These are phyloP conservation scores for Filosporella fistucella DNA, from an alignment of 495 filamentous ascomycete genomes.

Conservation along the genomic window DNA sequence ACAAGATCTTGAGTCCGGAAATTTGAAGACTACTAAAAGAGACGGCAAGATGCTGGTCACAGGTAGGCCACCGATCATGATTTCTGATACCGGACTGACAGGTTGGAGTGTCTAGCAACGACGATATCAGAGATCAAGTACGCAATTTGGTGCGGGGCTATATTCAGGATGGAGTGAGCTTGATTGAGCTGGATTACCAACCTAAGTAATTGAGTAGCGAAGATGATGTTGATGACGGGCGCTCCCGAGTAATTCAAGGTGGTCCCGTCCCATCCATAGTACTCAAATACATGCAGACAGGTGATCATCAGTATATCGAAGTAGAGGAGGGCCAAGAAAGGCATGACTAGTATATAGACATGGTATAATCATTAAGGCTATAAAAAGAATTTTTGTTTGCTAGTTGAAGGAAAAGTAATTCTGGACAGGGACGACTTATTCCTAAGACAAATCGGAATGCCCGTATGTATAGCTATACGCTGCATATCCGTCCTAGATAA, in stretches of 20 bases:
- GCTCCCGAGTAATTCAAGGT: slow-evolving; percentile 26
- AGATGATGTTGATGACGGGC: slow-evolving; percentile 27
- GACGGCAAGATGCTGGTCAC: not conserved
- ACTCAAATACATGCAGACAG: slow-evolving; percentile 12
- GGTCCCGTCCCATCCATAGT: slow-evolving; percentile 11
- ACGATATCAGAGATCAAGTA: not conserved
- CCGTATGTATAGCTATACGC: slow-evolving; percentile 25
- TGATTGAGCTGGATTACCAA: not conserved
- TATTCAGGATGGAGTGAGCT: not conserved
- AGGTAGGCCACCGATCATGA: not conserved
- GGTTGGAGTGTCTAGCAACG: not conserved
- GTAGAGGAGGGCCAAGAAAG: slow-evolving; percentile 5
- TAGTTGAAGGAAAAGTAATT: slow-evolving; percentile 8
- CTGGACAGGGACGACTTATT: slow-evolving; percentile 9
- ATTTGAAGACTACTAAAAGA: not conserved
- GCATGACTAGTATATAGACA: slow-evolving; percentile 17
- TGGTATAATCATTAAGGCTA: slow-evolving; percentile 13
- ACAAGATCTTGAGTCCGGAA: not conserved
- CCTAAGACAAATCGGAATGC: slow-evolving; percentile 17
- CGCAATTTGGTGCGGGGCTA: not conserved
- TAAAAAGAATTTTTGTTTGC: not conserved
- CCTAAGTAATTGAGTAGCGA: slow-evolving; percentile 19
- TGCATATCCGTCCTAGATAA: slow-evolving; percentile 21
- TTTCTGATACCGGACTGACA: not conserved
- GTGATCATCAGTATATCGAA: slow-evolving; percentile 10